phyloP scores from a whole-genome alignment of 805 yeast species.

The Cyberlindnera xylosilytica region DNA sequence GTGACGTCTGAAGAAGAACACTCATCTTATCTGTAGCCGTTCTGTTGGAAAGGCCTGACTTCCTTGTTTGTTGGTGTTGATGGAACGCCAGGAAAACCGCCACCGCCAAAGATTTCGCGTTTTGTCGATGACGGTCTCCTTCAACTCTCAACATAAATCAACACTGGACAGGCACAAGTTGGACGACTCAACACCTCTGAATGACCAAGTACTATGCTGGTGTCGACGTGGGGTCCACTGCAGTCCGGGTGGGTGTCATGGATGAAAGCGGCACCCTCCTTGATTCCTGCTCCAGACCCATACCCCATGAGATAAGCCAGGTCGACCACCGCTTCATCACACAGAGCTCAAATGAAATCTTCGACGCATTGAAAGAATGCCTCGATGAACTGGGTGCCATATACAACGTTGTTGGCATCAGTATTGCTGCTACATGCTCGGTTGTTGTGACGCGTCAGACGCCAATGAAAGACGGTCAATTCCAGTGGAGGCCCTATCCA shows the following conservation, averaged over 20 bases:
- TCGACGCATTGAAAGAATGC: conserved; percentile 29
- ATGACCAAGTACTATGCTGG: conserved; percentile 28
- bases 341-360: conserved; percentile 41
- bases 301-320: conserved; percentile 23
- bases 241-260: conserved; percentile 40
- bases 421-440: conserved; percentile 58
- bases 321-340: conserved; percentile 30
- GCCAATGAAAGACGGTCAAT: no score
- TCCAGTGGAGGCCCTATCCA: no score
- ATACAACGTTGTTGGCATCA: conserved; percentile 26
- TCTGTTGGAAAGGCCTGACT: neutral
- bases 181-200: neutral
- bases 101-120: neutral
- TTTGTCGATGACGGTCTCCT: neutral
- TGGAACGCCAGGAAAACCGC: no score
- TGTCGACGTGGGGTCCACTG: conserved; percentile 50
- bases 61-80: neutral
- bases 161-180: no score
- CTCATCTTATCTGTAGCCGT: neutral
- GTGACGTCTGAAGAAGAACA: neutral
- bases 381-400: conserved; percentile 10
- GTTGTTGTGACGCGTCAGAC: conserved; percentile 48
- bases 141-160: no score
- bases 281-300: conserved; percentile 15
- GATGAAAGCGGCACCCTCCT: conserved; percentile 20